Conservation (phyloP, 768 basidiomycete genomes). For the Podaxis mareebaensis region DNA sequence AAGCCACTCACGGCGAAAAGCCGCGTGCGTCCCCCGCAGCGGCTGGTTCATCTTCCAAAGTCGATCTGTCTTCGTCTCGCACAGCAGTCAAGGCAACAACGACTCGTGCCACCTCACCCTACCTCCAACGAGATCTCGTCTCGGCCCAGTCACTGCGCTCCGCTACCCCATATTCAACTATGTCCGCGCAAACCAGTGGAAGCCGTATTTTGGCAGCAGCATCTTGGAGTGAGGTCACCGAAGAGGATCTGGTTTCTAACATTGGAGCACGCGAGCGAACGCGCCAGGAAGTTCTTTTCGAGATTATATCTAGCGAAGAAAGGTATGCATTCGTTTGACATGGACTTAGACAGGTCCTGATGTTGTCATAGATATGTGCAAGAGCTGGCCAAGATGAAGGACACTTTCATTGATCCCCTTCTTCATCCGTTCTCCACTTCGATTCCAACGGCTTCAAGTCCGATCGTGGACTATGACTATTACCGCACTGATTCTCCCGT, state of each 20-base stretch:
- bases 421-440: conserved; percentile 76
- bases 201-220: conserved; percentile 74
- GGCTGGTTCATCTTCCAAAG: conserved; percentile 63
- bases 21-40: conserved; percentile 61
- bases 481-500: conserved; percentile 67
- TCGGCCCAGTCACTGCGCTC: conserved; percentile 76
- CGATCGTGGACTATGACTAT: conserved; percentile 68
- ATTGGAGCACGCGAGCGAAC: conserved; percentile 93
- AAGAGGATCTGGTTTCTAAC: conserved; percentile 91
- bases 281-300: conserved; percentile 94
- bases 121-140: conserved; percentile 51
- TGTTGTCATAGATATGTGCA: conserved; percentile 74
- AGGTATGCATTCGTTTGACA: conserved; percentile 50
- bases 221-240: conserved; percentile 94
- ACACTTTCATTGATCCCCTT: conserved; percentile 88
- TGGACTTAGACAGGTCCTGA: conserved; percentile 15
- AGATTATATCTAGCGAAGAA: conserved; percentile 96
- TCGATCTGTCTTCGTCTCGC: conserved; percentile 46
- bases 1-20: conserved; percentile 71
- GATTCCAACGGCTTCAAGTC: conserved; percentile 53
- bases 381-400: conserved; percentile 89
- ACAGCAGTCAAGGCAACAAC: conserved; percentile 49
- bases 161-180: conserved; percentile 78
- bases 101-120: conserved; percentile 65
- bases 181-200: conserved; percentile 61